Conservation (phyloP, 176 grass and related monocot genomes). For the Hordeum vulgare region MorexV3_pseudomolecules_assembly NC_058519.1:654671077-654671576, state of each 20-base stretch:
- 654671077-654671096: background rate
- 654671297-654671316: constrained; percentile 9
- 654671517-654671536: constrained; percentile 39
- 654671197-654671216: background rate
- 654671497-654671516: constrained; percentile 2
- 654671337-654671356: constrained; percentile 61
- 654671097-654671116: background rate
- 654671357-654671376: constrained; percentile 73
- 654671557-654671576: constrained; percentile 93
- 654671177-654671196: background rate
- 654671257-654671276: background rate
- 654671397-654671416: constrained; percentile 68
- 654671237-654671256: background rate
- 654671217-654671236: background rate
- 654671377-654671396: constrained; percentile 53
- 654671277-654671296: background rate
- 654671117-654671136: background rate
- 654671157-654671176: background rate
- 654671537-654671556: constrained; percentile 72
- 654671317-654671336: constrained; percentile 55
- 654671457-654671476: background rate
- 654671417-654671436: constrained; percentile 73
- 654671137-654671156: background rate
- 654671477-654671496: background rate
- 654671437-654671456: constrained; percentile 33